Conservation (phyloP, 352 stramenopile species). For the Phytophthora boehmeriae region DNA sequence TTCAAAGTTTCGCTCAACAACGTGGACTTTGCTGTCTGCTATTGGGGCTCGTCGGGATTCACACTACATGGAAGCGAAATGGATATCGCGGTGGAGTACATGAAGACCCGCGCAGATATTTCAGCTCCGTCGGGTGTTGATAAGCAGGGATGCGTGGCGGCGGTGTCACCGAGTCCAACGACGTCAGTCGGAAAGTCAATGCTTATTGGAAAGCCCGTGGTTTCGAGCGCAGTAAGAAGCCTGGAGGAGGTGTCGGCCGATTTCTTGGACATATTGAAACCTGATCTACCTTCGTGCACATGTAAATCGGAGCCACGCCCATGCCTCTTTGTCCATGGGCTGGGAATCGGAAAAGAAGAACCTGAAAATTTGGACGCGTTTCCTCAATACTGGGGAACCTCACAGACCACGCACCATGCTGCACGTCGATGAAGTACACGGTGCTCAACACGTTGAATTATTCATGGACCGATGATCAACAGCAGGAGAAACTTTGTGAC, state of each 20-base stretch:
- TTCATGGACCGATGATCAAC: slow-evolving; percentile 34
- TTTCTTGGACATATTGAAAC: background rate
- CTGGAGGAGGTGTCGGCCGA: no score
- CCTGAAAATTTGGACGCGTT: slow-evolving; percentile 21
- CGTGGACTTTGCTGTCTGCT: slow-evolving; percentile 34
- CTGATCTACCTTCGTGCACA: slow-evolving; percentile 8
- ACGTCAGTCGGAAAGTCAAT: slow-evolving; percentile 19
- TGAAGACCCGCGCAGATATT: slow-evolving; percentile 15
- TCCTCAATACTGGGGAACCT: slow-evolving; percentile 45
- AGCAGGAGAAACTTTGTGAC: slow-evolving; percentile 47
- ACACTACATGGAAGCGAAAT: slow-evolving; percentile 22
- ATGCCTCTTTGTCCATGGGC: slow-evolving; percentile 32
- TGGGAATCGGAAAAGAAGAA: slow-evolving; percentile 18
- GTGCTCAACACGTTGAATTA: slow-evolving; percentile 39
- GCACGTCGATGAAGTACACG: slow-evolving; percentile 35
- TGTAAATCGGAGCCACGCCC: slow-evolving; percentile 19
- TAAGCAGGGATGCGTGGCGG: slow-evolving; percentile 11
- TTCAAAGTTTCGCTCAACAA: slow-evolving; percentile 34
- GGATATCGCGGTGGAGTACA: slow-evolving; percentile 25
- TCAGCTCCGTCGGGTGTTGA: background rate
- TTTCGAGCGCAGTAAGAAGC: background rate
- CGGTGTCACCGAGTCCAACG: slow-evolving; percentile 9
- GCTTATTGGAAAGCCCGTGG: slow-evolving; percentile 17
- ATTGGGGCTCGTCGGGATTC: slow-evolving; percentile 13
- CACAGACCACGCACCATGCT: slow-evolving; percentile 40